Evolutionary conservation across 2,329 filamentous ascomycete genomes (phyloP), one percentile per base, ranked within the genome.

Genomic region (Lasiodiplodia citricola): DNA sequence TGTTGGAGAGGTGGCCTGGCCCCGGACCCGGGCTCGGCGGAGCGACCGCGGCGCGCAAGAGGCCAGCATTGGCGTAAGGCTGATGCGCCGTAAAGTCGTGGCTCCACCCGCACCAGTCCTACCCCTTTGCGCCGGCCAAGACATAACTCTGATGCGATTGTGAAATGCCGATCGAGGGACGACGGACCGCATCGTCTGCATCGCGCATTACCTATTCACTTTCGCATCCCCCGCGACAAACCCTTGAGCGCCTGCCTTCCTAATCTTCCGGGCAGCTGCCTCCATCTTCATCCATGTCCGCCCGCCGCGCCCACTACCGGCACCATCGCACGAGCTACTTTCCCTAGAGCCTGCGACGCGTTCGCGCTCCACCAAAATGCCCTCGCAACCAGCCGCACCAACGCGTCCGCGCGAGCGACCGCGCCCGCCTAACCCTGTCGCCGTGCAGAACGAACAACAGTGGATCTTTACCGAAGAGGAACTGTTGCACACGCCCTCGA

Each of bases 401-500:
- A 23, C 66, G 37, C 57, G 56, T 54, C 57, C 66, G 47, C 66
- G 66, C 50, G 66, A 62, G 47, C 76, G 73, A n/a, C 78, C 78
- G 4, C 73, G 76, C 28, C 76, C 76, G 13, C 79, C 78, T 7
- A 77, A 81, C 50, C 78, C 80, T 4, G 82, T 88, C 62, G 82
- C 89, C 64, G 81, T 83, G 57, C 83, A 86, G 70, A 81, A 84
- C 52, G 87, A 90, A 76, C 82, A 84, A 72, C 95, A 98, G 85
- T 99, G 96, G 96, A 87, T 93, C 67, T 98, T 97, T 78, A 92
- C 91, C 16, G 86, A 92, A 56, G 90, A 93, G 58, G 96, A 99
- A 81, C 87, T 97, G 31, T 83, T 88, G 66, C 92, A 91, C 76
- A 92, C 93, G 7, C 96, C 96, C 0, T 96, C 93, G 65, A 90